phyloP scores from a whole-genome alignment of 2,329 filamentous ascomycete species.

The Verticillium isaacii region DNA sequence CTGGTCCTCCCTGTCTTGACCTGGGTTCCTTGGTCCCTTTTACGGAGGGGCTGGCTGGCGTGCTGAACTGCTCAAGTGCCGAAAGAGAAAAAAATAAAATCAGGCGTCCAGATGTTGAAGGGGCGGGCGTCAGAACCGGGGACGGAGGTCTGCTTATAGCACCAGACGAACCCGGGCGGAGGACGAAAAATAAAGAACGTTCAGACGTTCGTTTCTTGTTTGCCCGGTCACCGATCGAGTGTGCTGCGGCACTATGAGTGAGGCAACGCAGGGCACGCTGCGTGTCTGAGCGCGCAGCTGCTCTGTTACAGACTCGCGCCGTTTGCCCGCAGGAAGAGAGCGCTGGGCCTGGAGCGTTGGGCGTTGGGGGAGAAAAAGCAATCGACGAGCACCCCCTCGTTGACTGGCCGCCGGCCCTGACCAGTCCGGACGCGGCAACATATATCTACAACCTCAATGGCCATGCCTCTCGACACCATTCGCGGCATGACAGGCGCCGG shows the following conservation, averaged over 20 bases:
- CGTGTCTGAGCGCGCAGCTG: background rate
- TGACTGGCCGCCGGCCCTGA: background rate
- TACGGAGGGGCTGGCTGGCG: background rate
- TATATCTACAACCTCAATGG: background rate
- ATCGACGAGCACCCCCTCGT: background rate
- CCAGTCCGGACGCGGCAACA: background rate
- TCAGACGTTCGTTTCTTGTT: background rate
- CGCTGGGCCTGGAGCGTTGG: background rate
- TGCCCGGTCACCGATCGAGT: background rate
- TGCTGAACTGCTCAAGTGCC: too few species aligned
- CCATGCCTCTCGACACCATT: background rate
- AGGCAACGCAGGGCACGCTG: background rate
- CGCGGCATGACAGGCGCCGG: background rate
- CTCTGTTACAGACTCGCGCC: background rate
- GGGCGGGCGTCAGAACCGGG: background rate
- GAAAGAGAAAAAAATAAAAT: too few species aligned
- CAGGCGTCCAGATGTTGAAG: background rate
- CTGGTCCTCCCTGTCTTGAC: constrained; percentile 1
- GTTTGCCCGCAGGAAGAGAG: background rate
- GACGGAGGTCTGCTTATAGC: background rate
- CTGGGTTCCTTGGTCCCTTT: background rate
- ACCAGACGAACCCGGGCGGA: background rate
- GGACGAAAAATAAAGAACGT: background rate
- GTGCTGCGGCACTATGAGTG: background rate
- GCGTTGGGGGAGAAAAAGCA: background rate